Evolutionary conservation across 768 basidiomycete genomes (phyloP), one percentile per base, ranked within the genome.

Genomic region (Amanita rubescens): DNA sequence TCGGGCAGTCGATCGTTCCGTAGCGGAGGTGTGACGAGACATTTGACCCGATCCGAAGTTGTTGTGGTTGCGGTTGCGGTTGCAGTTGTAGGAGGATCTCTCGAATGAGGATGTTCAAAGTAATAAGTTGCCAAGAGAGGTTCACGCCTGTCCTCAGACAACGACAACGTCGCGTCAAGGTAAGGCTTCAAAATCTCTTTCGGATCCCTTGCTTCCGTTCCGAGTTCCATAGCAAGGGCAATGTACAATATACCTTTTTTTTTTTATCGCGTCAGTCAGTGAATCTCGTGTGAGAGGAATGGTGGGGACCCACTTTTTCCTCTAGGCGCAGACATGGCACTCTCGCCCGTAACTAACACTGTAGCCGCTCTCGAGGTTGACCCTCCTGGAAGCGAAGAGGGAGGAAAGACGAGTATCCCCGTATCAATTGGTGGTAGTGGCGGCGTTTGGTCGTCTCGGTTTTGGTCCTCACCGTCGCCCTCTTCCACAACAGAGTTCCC

Each of bases 321-420:
- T 46, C 73, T 70, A 0, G 92, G 92, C 19, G 87, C 76, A 4
- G 86, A 83, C 71, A 90, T 71, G 12, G 84, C 84, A 8, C 80
- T 84, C 61, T 85, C 80, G 2, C 91, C 92, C 1, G 82, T 79
- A 19, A 87, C 70, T 32, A 94, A 66, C 1, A 76, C 81, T 44
- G 82, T 84, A 2, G 80, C 84, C 3, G 82, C 75, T 9, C 72
- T 70, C 1, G 70, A 70, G 4, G 66, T 66, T 2, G 74, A 70
- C 19, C 82, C 82, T 24, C 73, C 79, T 25, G 64, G 50, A 7
- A 88, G 61, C 0, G 81, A 78, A 1, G 70, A 71, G 1, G 91
- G 92, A 0, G 91, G 87, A 58, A 92, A 90, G 4, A 92, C 75
- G 5, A 93, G 63, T 12, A 92, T 64, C 2, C 75, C 78, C 14